A percentile compares a stretch with the other conserved stretches of the same genome.
Evolutionary conservation across 2,329 filamentous ascomycete genomes (phyloP).

Genomic region (Orbilia ellipsospora): DNA sequence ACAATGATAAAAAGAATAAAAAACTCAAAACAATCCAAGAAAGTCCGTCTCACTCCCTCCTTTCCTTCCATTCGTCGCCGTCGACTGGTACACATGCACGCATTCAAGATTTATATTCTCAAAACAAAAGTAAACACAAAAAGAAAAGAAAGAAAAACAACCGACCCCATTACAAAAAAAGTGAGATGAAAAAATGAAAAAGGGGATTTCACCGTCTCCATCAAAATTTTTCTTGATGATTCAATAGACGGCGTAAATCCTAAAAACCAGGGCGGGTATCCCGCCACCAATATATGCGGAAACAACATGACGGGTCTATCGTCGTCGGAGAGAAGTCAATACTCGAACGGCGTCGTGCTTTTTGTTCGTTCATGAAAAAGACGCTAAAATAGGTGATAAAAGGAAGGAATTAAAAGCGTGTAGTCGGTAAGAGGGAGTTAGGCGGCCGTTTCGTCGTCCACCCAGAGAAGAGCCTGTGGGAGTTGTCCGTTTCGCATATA

Average conservation of each 20-base stretch:
- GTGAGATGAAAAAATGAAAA: neutral
- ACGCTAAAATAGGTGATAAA: neutral
- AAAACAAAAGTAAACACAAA: conserved; percentile 16
- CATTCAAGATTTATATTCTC: conserved; percentile 17
- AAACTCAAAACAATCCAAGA: too few species aligned
- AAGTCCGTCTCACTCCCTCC: too few species aligned
- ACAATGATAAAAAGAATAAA: neutral
- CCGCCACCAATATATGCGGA: too few species aligned
- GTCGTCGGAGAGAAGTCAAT: too few species aligned
- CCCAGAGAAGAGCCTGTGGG: conserved; percentile 27
- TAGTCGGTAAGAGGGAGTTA: neutral
- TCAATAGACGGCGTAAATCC: too few species aligned
- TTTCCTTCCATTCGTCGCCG: neutral
- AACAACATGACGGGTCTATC: too few species aligned
- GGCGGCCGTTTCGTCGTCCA: conserved; percentile 17
- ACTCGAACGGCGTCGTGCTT: too few species aligned
- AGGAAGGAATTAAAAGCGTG: neutral
- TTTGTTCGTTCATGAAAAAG: neutral
- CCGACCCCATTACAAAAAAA: conserved; percentile 5
- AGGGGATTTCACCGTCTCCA: neutral
- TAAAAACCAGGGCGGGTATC: too few species aligned
- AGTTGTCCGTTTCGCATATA: conserved; percentile 28
- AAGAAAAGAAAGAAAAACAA: neutral
- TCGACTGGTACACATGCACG: conserved; percentile 24
- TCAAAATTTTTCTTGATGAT: too few species aligned